A percentile compares a stretch with the other conserved stretches of the same genome.
These are phyloP conservation scores for Leccinum variicolor DNA, from an alignment of 768 basidiomycete species.

Conservation along the genomic window DNA sequence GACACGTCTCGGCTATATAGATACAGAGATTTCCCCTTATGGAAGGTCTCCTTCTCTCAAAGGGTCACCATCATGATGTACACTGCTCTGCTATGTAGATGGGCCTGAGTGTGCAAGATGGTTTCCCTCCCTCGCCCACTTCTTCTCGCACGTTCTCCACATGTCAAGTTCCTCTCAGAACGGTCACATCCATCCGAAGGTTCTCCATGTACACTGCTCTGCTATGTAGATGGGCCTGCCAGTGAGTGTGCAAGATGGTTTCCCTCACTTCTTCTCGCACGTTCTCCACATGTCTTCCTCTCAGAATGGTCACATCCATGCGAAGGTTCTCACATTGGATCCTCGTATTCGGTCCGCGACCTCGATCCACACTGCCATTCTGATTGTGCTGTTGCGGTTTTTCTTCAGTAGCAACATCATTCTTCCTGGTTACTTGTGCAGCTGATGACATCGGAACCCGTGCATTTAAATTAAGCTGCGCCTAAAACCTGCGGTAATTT, in stretches of 20 bases:
- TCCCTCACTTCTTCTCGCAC: neutral
- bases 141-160: neutral
- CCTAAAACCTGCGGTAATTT: neutral
- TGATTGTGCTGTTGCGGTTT: neutral
- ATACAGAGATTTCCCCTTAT: neutral
- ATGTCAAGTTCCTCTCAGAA: neutral
- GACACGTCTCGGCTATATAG: slow-evolving; percentile 1
- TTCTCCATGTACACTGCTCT: slow-evolving; percentile 1
- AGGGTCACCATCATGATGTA: neutral
- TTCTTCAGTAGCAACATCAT: neutral
- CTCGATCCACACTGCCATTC: neutral
- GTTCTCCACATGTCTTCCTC: neutral
- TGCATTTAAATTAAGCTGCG: neutral
- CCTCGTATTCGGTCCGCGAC: neutral
- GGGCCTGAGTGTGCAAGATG: too few relatives aligned
- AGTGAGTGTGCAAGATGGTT: too few relatives aligned
- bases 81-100: neutral
- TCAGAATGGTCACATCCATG: neutral
- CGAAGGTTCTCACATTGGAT: neutral
- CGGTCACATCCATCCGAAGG: neutral
- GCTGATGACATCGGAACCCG: neutral
- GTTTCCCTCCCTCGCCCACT: too few relatives aligned
- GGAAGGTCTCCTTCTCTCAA: neutral
- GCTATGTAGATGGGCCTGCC: neutral
- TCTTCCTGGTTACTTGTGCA: neutral